Conservation (phyloP, 176 grass and related monocot species). For the Paspalum vaginatum region DNA sequence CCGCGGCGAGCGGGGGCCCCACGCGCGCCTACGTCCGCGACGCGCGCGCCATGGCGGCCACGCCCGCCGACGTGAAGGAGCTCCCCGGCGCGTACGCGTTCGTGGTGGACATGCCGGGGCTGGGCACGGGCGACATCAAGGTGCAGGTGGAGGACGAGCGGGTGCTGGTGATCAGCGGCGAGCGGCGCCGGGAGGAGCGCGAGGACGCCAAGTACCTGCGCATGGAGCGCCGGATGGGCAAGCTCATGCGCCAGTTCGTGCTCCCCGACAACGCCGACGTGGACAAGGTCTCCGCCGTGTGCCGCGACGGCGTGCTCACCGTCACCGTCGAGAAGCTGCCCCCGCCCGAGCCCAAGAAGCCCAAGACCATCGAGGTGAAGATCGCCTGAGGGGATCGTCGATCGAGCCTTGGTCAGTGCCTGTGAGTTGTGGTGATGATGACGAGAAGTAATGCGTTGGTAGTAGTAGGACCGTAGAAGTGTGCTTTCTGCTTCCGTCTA, state of each 20-base stretch:
- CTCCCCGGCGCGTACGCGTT: conserved; percentile 59
- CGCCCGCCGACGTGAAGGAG: conserved; percentile 85
- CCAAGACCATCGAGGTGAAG: conserved; percentile 82
- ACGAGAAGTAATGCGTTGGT: neutral
- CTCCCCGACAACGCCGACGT: conserved; percentile 67
- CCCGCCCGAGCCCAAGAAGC: conserved; percentile 85
- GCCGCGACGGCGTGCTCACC: conserved; percentile 70
- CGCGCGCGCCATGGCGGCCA: conserved; percentile 77
- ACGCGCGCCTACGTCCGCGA: conserved; percentile 75
- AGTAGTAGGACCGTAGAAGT: neutral
- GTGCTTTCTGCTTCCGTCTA: neutral
- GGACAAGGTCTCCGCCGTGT: conserved; percentile 62
- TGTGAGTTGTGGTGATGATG: neutral
- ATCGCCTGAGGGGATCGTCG: conserved; percentile 37
- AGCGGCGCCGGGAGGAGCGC: conserved; percentile 70
- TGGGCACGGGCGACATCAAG: conserved; percentile 73
- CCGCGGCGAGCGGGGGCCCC: conserved; percentile 5
- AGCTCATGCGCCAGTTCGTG: conserved; percentile 83
- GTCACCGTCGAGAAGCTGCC: conserved; percentile 69
- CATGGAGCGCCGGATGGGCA: conserved; percentile 82
- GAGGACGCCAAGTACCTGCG: conserved; percentile 72
- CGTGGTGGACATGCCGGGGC: conserved; percentile 85
- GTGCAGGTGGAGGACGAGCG: conserved; percentile 81
- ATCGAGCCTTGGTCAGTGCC: neutral
- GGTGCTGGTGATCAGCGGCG: conserved; percentile 76